Base-by-base conservation (phyloP, 1,139 yeast genomes). In the Taphrina sp. region DNA sequence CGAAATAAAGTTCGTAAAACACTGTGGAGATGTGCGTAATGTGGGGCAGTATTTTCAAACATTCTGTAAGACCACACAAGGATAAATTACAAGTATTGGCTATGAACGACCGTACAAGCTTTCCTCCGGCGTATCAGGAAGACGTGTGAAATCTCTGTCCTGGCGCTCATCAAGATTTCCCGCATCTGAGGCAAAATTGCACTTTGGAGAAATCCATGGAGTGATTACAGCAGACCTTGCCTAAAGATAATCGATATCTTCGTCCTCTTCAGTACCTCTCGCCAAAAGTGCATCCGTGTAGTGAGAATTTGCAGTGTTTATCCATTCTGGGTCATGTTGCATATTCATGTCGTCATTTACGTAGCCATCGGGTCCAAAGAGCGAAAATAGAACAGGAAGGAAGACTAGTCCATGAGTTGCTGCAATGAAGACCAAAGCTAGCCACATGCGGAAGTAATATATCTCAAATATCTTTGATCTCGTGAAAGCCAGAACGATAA, bases 391-490 rank as follows among this genome's bases (percentile, higher is more conserved):
- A 2, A 87, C 79, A 0, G 98, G 98, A 52, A 90, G 72, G 58
- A 90, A 79, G 38, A 85, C 76, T 55, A 92, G 75, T 1, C 95
- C 80, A 66, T 90, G 96, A 0, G 83, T 62, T 0, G 90, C 82
- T 1, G 95, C 95, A 54, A 86, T 74, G 1, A 83, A 62, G 7
- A 92, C 84, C 61, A 92, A 74, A 0, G 88, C 74, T n/a, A 86
- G 73, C 97, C 97, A 92, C 96, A 92, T 89, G 60, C 96, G 72
- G 75, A 92, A 92, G 67, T 92, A 92, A 68, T 87, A 92, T 1
- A 92, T 80, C 62, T 89, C 95, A 68, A 90, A 92, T 33, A 92
- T 90, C 69, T 85, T 82, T 29, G 95, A 85, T 59, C 79, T 73
- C 0, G 97, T 87, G 66, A 89, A 89, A 3, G 95, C 95, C 44